phyloP scores from a whole-genome alignment of 2,329 filamentous ascomycete species.

The Ilyonectria mors-panacis region DNA sequence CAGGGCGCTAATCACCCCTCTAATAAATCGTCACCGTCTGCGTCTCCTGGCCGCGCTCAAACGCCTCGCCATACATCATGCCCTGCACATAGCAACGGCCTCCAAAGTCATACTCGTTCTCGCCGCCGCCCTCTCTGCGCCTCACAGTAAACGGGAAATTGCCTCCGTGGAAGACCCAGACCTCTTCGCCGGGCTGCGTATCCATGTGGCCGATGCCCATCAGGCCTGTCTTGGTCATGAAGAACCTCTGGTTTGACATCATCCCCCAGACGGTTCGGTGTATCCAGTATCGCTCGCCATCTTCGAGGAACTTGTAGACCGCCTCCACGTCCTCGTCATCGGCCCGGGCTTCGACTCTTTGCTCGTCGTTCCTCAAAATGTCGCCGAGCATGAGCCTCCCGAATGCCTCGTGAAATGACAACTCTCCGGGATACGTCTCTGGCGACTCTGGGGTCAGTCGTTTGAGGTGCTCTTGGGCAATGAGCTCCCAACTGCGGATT shows the following conservation, averaged over 20 bases:
- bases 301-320: constrained; percentile 21
- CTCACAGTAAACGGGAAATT: constrained; percentile 24
- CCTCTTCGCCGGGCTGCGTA: constrained; percentile 26
- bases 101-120: constrained; percentile 28
- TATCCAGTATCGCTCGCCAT: not conserved
- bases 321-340: constrained; percentile 9
- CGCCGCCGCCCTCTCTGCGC: not conserved
- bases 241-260: constrained; percentile 23
- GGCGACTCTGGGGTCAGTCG: not conserved
- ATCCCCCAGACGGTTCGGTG: constrained; percentile 16
- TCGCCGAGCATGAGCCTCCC: constrained; percentile 27
- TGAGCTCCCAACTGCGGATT: constrained; percentile 9
- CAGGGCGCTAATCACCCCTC: not conserved
- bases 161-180: constrained; percentile 26
- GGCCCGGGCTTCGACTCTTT: not conserved
- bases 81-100: constrained; percentile 31
- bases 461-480: constrained; percentile 18
- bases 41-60: constrained; percentile 14
- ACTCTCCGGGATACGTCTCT: constrained; percentile 11
- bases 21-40: constrained; percentile 12
- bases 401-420: constrained; percentile 23
- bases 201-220: constrained; percentile 29
- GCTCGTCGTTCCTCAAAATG: constrained; percentile 8
- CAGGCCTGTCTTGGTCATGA: constrained; percentile 24
- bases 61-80: constrained; percentile 29